Percentiles rank a stretch among this genome's conserved stretches.
Evolutionary conservation across 352 stramenopile species (phyloP).

Genomic region (Blastocystis sp.): DNA sequence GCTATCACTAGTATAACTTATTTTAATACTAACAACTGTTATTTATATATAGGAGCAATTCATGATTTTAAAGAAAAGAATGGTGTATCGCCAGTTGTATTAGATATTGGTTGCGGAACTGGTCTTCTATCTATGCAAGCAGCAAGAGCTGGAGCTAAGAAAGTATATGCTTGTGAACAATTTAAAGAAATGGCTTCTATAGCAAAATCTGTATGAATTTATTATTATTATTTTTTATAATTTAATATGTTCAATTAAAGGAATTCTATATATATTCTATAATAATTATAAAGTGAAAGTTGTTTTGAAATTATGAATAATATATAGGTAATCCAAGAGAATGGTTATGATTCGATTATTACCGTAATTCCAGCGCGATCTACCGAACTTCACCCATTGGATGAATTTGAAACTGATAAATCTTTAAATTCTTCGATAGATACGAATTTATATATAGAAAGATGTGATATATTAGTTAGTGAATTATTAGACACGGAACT

Average conservation of each 20-base stretch:
- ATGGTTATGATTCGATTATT: slow-evolving; percentile 52
- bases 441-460: neutral
- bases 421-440: neutral
- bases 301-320: too few relatives aligned
- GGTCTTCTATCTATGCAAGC: slow-evolving; percentile 63
- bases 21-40: neutral
- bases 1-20: slow-evolving; percentile 39
- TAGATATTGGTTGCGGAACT: slow-evolving; percentile 51
- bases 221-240: too few relatives aligned
- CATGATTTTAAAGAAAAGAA: slow-evolving; percentile 10
- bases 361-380: slow-evolving; percentile 55
- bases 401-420: neutral
- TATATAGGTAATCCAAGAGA: slow-evolving; percentile 47
- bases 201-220: slow-evolving; percentile 53
- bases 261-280: too few relatives aligned
- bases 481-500: slow-evolving; percentile 30
- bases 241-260: too few relatives aligned
- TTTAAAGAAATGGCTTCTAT: slow-evolving; percentile 60
- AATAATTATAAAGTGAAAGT: too few relatives aligned
- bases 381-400: slow-evolving; percentile 51
- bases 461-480: slow-evolving; percentile 32
- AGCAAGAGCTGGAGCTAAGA: slow-evolving; percentile 54
- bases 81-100: slow-evolving; percentile 39
- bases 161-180: slow-evolving; percentile 74
- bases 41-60: slow-evolving; percentile 25